These are phyloP conservation scores for Aegilops sharonensis DNA, from an alignment of 176 grass and related monocot genomes.

Conservation along the genomic window DNA sequence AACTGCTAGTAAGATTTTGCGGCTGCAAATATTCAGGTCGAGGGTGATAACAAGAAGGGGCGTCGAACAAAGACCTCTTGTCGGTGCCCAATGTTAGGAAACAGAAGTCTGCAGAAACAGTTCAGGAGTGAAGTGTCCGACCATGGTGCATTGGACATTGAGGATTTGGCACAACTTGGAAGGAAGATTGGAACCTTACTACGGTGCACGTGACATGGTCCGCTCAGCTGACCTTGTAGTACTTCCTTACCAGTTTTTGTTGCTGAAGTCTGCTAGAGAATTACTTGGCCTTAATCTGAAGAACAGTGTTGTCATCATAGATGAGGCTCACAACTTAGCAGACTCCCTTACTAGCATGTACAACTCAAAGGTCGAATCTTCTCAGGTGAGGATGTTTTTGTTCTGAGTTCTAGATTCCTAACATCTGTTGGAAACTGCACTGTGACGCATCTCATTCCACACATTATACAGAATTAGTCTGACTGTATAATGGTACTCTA, in stretches of 20 bases:
- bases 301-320: slow-evolving; percentile 89
- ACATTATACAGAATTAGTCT: neutral
- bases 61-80: slow-evolving; percentile 52
- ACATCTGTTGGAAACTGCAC: slow-evolving; percentile 8
- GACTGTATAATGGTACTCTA: neutral
- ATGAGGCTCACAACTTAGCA: slow-evolving; percentile 90
- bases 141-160: slow-evolving; percentile 72
- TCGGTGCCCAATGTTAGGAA: slow-evolving; percentile 81
- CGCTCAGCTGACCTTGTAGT: slow-evolving; percentile 71
- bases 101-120: slow-evolving; percentile 58
- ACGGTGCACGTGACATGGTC: slow-evolving; percentile 74
- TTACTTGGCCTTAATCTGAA: slow-evolving; percentile 85
- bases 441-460: neutral
- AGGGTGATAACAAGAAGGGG: slow-evolving; percentile 48
- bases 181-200: slow-evolving; percentile 89
- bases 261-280: slow-evolving; percentile 86
- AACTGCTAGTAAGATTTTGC: slow-evolving; percentile 14
- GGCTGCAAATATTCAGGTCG: slow-evolving; percentile 35
- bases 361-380: slow-evolving; percentile 70
- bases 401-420: neutral
- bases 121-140: slow-evolving; percentile 61
- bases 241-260: slow-evolving; percentile 86
- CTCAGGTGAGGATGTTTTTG: slow-evolving; percentile 46
- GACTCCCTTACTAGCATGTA: slow-evolving; percentile 87
- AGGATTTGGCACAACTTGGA: slow-evolving; percentile 75